Conservation (phyloP, 2,329 filamentous ascomycete genomes). For the Fusarium graminum region DNA sequence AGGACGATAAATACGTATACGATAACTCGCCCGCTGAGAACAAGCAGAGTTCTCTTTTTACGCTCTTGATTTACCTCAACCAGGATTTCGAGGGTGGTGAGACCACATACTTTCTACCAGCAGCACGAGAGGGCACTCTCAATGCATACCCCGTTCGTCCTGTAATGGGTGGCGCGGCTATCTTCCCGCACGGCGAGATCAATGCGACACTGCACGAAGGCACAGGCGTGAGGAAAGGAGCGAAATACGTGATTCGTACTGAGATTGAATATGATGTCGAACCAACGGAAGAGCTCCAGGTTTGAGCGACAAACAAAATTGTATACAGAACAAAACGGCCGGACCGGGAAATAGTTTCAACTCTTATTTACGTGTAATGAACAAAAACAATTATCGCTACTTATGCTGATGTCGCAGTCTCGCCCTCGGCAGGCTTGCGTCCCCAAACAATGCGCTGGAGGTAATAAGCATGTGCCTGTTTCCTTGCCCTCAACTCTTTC, state of each 20-base stretch:
- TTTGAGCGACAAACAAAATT: slow-evolving; percentile 12
- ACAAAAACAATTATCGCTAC: slow-evolving; percentile 3
- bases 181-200: slow-evolving; percentile 78
- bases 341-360: slow-evolving; percentile 29
- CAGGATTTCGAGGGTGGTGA: slow-evolving; percentile 80
- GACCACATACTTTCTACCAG: slow-evolving; percentile 78
- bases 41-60: slow-evolving; percentile 76
- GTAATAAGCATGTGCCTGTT: slow-evolving; percentile 49
- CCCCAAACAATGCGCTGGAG: slow-evolving; percentile 48
- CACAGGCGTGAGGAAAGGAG: slow-evolving; percentile 75
- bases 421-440: slow-evolving; percentile 29
- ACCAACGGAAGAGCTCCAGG: slow-evolving; percentile 28
- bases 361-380: slow-evolving; percentile 30
- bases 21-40: slow-evolving; percentile 71
- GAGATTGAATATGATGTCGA: slow-evolving; percentile 78
- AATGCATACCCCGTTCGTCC: slow-evolving; percentile 78
- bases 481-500: slow-evolving; percentile 48
- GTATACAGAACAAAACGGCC: slow-evolving; percentile 17
- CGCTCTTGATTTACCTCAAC: slow-evolving; percentile 77
- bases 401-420: slow-evolving; percentile 4
- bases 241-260: slow-evolving; percentile 77
- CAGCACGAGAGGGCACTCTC: slow-evolving; percentile 71
- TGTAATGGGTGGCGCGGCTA: slow-evolving; percentile 75
- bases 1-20: slow-evolving; percentile 72
- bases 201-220: slow-evolving; percentile 77